Evolutionary conservation across 2,329 filamentous ascomycete species (phyloP).

Genomic region (Fusarium tjaetaba): DNA sequence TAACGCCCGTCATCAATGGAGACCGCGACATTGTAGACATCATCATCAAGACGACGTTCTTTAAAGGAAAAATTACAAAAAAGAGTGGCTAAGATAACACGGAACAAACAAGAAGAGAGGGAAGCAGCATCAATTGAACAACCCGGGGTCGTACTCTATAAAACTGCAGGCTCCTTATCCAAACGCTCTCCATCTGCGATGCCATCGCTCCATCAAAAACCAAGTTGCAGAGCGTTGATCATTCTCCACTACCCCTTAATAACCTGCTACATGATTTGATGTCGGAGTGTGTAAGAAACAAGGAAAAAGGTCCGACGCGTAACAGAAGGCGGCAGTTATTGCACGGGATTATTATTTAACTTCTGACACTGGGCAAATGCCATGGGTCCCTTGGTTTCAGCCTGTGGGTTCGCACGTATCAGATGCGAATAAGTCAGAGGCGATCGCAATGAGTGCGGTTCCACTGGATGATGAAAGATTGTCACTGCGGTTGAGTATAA

Average conservation of each 20-base stretch:
- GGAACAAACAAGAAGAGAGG: background rate
- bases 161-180: background rate
- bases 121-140: background rate
- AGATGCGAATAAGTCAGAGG: background rate
- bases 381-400: conserved; percentile 9
- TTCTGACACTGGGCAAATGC: conserved; percentile 3
- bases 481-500: background rate
- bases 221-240: background rate
- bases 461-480: background rate
- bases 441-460: conserved; percentile 14
- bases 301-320: conserved; percentile 14
- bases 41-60: conserved; percentile 19
- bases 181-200: background rate
- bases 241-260: conserved; percentile 34
- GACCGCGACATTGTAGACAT: conserved; percentile 25
- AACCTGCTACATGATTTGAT: conserved; percentile 17
- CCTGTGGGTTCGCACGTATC: background rate
- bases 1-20: conserved; percentile 12
- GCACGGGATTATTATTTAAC: conserved; percentile 3
- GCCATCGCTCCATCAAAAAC: conserved; percentile 2
- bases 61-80: background rate
- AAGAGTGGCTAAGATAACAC: background rate
- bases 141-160: conserved; percentile 12
- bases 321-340: conserved; percentile 1
- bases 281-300: conserved; percentile 9